Evolutionary conservation across 768 basidiomycete genomes (phyloP), one percentile per base, ranked within the genome.

Genomic region (Collybia nuda): DNA sequence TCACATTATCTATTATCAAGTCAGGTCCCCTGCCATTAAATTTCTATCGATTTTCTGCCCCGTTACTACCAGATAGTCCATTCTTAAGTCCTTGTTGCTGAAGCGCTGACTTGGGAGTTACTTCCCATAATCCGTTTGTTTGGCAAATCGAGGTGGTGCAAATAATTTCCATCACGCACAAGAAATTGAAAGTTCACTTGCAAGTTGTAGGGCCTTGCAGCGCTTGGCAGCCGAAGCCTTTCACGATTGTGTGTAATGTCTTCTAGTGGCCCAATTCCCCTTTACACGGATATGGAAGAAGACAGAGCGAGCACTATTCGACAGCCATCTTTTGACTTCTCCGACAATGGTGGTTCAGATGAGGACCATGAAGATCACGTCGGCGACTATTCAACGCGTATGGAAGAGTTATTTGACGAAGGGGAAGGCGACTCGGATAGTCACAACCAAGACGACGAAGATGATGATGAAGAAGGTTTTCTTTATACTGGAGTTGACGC

Each of bases 401-500:
- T 88, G 78, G 82, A 82, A 38, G 87, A 89, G 58, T 70, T 88
- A 15, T 75, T 88, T 57, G 75, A 72, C 48, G 71, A 71, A 28
- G 70, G 66, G 21, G 77, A 66, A 23, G 70, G 73, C 15, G 72
- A 67, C 18, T 52, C 42, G 24, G 56, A 56, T 17, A 55, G 53
- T 9, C 64, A 64, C 12, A 60, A 61, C 4, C 38, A 39, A 17
- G 67, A 65, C 15, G 72, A 74, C 3, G 75, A 79, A 3, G 75
- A 67, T 11, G 82, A 79, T 8, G 80, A 79, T 6, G 82, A 80
- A 9, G 85, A 80, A 24, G 82, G 70, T 0, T 93, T 93, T 57
- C 53, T 91, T 23, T 94, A 93, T 61, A 74, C 76, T 23, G 91
- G 90, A 23, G 70, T 82, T 18, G 90, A 93, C 58, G 79, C 83